Evolutionary conservation across 345 rosid species (phyloP).

Genomic region (Clarkia xantiana): DNA sequence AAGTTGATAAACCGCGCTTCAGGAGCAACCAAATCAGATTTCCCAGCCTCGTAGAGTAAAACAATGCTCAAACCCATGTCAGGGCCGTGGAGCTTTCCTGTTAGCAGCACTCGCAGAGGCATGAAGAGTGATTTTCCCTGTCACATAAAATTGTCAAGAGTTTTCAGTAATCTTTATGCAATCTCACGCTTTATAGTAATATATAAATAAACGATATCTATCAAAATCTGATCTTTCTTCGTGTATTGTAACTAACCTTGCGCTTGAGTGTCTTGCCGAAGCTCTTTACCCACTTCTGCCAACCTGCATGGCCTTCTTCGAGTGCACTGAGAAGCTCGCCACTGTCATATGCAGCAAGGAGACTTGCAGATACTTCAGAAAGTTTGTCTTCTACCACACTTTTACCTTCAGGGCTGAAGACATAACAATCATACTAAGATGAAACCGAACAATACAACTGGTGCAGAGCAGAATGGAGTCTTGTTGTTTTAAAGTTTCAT

Average conservation of each 20-base stretch:
- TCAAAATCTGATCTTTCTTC: not conserved
- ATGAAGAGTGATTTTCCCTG: conserved; percentile 89
- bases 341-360: conserved; percentile 71
- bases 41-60: conserved; percentile 60
- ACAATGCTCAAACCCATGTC: conserved; percentile 62
- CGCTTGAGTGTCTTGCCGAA: conserved; percentile 69
- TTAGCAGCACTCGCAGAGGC: conserved; percentile 72
- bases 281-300: conserved; percentile 91
- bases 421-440: not conserved
- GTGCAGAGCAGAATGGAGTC: too few species aligned
- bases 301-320: conserved; percentile 61
- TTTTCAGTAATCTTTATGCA: too few species aligned
- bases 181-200: too few species aligned
- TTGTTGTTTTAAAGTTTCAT: too few species aligned
- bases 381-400: conserved; percentile 52
- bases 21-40: conserved; percentile 33
- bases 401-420: conserved; percentile 59
- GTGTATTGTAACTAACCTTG: conserved; percentile 34
- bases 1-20: conserved; percentile 45
- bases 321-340: conserved; percentile 60
- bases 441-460: too few species aligned
- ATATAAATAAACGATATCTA: too few species aligned
- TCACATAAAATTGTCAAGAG: conserved; percentile 2
- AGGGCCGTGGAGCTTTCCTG: conserved; percentile 91
- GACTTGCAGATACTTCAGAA: conserved; percentile 49